Evolutionary conservation across 441 rosid genomes (phyloP).

Genomic region (Breynia disticha): DNA sequence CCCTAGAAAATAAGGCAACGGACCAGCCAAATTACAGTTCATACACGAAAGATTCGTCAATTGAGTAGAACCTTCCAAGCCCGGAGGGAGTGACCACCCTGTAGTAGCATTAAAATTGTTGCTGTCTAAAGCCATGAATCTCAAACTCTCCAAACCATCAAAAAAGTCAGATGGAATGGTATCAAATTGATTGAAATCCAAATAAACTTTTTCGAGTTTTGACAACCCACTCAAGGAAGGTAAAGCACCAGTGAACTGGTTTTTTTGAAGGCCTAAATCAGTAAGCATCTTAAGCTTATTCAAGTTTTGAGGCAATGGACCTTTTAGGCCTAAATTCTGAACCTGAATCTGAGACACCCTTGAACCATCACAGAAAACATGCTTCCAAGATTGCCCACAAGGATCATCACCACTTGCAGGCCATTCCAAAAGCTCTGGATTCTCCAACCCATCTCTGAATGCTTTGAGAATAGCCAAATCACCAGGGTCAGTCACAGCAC

Average conservation of each 20-base stretch:
- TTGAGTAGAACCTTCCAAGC: constrained; percentile 41
- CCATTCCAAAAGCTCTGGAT: constrained; percentile 61
- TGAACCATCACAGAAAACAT: constrained; percentile 35
- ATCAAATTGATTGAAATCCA: constrained; percentile 51
- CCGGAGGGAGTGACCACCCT: constrained; percentile 51
- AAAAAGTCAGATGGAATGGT: constrained; percentile 55
- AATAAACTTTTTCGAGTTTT: constrained; percentile 32
- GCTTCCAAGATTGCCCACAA: constrained; percentile 48
- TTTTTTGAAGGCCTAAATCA: constrained; percentile 47
- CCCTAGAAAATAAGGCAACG: constrained; percentile 55
- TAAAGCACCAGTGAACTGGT: constrained; percentile 44
- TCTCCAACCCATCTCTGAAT: constrained; percentile 50
- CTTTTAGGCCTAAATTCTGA: constrained; percentile 42
- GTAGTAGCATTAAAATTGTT: constrained; percentile 41
- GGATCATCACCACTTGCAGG: constrained; percentile 52
- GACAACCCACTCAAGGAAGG: constrained; percentile 52
- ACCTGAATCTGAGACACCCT: constrained; percentile 58
- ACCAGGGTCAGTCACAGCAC: constrained; percentile 33
- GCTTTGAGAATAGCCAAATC: constrained; percentile 45
- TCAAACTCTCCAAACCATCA: constrained; percentile 38
- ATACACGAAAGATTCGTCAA: constrained; percentile 47
- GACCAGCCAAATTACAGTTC: constrained; percentile 52
- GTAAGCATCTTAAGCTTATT: constrained; percentile 44
- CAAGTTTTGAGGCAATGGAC: constrained; percentile 44
- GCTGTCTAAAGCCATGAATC: constrained; percentile 51